Percentiles rank a stretch among this genome's conserved stretches.
These are phyloP conservation scores for Candida tunisiensis DNA, from an alignment of 1,139 yeast species.

Conservation along the genomic window DNA sequence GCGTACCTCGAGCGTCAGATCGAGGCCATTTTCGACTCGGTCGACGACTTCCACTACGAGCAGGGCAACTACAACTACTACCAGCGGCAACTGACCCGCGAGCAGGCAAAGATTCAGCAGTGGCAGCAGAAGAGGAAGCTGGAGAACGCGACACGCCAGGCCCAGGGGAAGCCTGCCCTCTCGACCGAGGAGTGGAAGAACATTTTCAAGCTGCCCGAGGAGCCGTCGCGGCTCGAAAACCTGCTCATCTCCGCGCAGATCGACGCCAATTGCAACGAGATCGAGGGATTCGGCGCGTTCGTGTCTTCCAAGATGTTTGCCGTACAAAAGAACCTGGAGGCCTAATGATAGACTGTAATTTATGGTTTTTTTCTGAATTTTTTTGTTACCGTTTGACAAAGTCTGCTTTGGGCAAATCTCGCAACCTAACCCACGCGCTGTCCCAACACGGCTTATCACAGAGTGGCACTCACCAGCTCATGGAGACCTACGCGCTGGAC, in stretches of 20 bases:
- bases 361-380: too few species aligned
- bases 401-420: too few species aligned
- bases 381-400: too few species aligned
- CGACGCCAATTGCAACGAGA: constrained; percentile 49
- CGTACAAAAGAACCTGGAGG: constrained; percentile 6
- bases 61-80: constrained; percentile 73
- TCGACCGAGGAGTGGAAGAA: constrained; percentile 48
- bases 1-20: constrained; percentile 29
- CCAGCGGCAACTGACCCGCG: constrained; percentile 65
- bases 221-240: constrained; percentile 64
- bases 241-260: constrained; percentile 55
- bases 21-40: constrained; percentile 56
- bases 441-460: too few species aligned
- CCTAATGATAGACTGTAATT: too few species aligned
- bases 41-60: constrained; percentile 67
- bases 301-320: constrained; percentile 47
- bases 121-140: constrained; percentile 61
- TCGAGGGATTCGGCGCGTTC: constrained; percentile 43
- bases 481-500: too few species aligned
- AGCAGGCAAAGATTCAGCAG: constrained; percentile 49
- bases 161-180: constrained; percentile 37
- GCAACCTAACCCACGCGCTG: too few species aligned
- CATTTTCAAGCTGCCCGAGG: constrained; percentile 51
- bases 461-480: too few species aligned
- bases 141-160: constrained; percentile 44